These are phyloP conservation scores for Nemania serpens DNA, from an alignment of 2,329 filamentous ascomycete genomes.

Conservation along the genomic window DNA sequence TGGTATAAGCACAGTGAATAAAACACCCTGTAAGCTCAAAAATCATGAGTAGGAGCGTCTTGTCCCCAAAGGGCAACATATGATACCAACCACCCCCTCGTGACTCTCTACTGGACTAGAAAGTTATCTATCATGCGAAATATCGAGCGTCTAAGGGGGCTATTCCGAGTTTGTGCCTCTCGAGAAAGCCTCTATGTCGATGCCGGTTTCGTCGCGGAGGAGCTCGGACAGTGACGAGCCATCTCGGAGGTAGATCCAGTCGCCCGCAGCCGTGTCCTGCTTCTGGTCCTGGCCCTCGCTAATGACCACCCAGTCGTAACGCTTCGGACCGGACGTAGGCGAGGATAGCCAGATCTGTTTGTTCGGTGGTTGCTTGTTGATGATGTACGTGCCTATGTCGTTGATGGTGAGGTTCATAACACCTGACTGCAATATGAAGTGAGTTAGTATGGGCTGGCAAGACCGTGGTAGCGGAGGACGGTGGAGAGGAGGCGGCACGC, in stretches of 20 bases:
- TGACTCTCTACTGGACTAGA: background rate
- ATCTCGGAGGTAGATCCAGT: conserved; percentile 90
- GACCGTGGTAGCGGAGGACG: background rate
- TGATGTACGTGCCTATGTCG: conserved; percentile 78
- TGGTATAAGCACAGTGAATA: conserved; percentile 4
- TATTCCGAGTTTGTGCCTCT: background rate
- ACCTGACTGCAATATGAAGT: conserved; percentile 65
- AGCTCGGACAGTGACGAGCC: conserved; percentile 75
- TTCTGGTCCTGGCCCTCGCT: conserved; percentile 78
- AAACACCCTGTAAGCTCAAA: conserved; percentile 1
- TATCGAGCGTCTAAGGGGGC: background rate
- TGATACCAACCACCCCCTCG: conserved; percentile 5
- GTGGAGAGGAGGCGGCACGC: background rate
- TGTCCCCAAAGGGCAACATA: conserved; percentile 10
- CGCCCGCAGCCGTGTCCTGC: conserved; percentile 72
- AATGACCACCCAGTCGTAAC: conserved; percentile 84
- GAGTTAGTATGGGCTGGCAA: conserved; percentile 11
- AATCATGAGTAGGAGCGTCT: background rate
- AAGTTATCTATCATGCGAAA: background rate
- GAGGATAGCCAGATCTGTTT: conserved; percentile 97
- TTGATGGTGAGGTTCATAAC: conserved; percentile 78
- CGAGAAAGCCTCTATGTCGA: conserved; percentile 49
- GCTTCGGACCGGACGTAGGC: conserved; percentile 87
- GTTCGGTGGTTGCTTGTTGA: conserved; percentile 99
- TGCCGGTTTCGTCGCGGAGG: conserved; percentile 74